Base-by-base conservation (phyloP, 2,329 filamentous ascomycete genomes). In the Fusarium odoratissimum region DNA sequence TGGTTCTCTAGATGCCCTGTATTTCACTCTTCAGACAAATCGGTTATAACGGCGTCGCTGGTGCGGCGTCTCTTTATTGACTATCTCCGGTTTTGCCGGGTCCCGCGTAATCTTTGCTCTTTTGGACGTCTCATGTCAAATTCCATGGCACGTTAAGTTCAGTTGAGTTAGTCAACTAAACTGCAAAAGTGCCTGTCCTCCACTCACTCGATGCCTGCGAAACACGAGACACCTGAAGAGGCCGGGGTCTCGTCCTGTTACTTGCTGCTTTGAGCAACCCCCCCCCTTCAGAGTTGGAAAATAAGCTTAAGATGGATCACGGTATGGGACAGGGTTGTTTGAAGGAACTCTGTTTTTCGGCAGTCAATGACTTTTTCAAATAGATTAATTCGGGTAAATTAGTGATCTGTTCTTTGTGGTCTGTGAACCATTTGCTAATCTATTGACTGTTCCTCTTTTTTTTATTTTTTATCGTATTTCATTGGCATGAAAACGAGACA, bases 281-380 rank as follows among this genome's bases (percentile, higher is more conserved):
- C 42, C 42, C 23, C 30, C 67, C 64, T 57, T 52, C 48, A 60
- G 21, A 71, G 61, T 63, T 67, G 64, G 51, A 74, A 77, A 76
- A 71, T 77, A 77, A 77, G 75, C 75, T 77, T 77, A 77, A 77
- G 75, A 76, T 68, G 67, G 64, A 57, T 56, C 55, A 57, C 46
- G 35, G 44, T 59, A 69, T 64, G 74, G 72, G 68, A 60, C 67
- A 76, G 68, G 74, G 72, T 63, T 74, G 35, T 38, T 25, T 35
- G 30, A 33, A 51, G 60, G 44, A 73, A 62, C 41, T 63, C 38
- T 66, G 33, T 45, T 46, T 37, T 38, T 33, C 41, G 33, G 59
- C 40, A 61, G 31, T 57, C 44, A 33, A 13, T 25, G 31, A n/a
- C 23, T 13, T 25, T 38, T 38, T 38, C 33, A 23, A 21, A 12